Conservation (phyloP, 345 rosid species). For the Populus ilicifolia region DNA sequence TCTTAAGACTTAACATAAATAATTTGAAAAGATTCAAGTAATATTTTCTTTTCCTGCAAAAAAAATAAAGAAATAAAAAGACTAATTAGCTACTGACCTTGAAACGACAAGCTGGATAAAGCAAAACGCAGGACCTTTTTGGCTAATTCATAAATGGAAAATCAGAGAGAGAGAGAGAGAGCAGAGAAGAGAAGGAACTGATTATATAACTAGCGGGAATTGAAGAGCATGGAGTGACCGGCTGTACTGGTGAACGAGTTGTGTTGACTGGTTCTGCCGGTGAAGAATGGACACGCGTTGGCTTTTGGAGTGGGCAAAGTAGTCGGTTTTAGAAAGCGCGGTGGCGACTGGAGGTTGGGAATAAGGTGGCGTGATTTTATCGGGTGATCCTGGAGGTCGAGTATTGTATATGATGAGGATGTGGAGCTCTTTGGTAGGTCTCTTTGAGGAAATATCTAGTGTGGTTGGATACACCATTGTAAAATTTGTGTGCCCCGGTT, state of each 20-base stretch:
- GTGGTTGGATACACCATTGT: background rate
- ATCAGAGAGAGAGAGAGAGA: conserved; percentile 2
- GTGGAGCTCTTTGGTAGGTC: conserved; percentile 7
- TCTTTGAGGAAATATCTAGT: background rate
- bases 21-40: background rate
- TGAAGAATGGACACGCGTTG: conserved; percentile 28
- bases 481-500: too few relatives aligned
- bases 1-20: background rate
- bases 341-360: conserved; percentile 23
- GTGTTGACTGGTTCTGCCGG: conserved; percentile 16
- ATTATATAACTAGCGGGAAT: conserved; percentile 55
- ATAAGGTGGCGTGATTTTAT: conserved; percentile 20
- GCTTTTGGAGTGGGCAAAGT: background rate
- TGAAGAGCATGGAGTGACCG: conserved; percentile 30
- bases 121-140: conserved; percentile 29
- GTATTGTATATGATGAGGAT: conserved; percentile 1
- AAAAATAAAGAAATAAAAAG: background rate
- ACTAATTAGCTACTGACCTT: conserved; percentile 30
- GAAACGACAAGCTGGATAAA: conserved; percentile 32
- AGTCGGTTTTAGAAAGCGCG: conserved; percentile 34
- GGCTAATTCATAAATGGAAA: conserved; percentile 10
- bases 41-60: background rate
- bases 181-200: conserved; percentile 17
- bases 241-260: conserved; percentile 28
- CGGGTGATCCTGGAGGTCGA: conserved; percentile 4